Conservation (phyloP, 2,329 filamentous ascomycete genomes). For the Cladosporium sp. region DNA sequence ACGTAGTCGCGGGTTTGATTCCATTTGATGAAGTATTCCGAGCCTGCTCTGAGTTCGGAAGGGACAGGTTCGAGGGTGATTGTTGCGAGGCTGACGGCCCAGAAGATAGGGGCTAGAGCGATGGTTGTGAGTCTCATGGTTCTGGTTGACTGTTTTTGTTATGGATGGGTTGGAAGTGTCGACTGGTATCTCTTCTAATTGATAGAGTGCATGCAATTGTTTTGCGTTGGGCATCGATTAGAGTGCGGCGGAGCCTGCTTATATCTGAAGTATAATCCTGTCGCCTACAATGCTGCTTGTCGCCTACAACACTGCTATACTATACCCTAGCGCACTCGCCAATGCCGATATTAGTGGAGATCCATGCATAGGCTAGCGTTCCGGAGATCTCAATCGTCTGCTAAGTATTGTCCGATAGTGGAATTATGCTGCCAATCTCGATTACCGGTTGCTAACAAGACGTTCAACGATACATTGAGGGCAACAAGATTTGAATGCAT, state of each 20-base stretch:
- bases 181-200: not conserved
- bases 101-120: conserved; percentile 4
- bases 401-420: not conserved
- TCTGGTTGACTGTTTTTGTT: not conserved
- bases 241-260: not conserved
- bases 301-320: not conserved
- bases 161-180: not conserved
- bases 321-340: not conserved
- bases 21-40: not conserved
- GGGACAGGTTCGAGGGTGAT: not conserved
- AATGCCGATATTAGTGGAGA: not conserved
- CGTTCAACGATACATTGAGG: no score
- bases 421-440: not conserved
- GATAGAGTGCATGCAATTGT: not conserved
- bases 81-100: not conserved
- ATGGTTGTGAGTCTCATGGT: not conserved
- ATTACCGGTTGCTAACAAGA: not conserved
- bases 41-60: not conserved
- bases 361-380: not conserved
- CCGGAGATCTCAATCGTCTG: not conserved
- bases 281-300: not conserved
- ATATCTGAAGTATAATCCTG: not conserved
- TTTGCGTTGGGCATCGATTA: not conserved
- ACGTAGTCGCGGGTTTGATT: not conserved
- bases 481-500: no score